Evolutionary conservation across 208 protist genomes (phyloP), one percentile per base, ranked within the genome.

Genomic region (Leishmania turanica): DNA sequence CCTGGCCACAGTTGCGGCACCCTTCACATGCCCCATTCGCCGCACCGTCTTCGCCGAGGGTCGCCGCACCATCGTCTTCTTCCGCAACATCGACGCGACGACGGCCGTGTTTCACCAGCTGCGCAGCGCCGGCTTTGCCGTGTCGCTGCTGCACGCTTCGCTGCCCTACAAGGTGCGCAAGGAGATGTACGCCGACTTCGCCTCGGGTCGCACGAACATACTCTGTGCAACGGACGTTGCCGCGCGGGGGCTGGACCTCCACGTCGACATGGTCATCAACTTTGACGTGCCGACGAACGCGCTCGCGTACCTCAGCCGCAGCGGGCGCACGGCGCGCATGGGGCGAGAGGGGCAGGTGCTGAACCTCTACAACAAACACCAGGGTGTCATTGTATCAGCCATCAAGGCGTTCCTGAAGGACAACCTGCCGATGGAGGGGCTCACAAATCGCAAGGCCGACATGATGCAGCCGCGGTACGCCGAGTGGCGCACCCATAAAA

Each of bases 221-320:
- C 89, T 99, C 21, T 96, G 98, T 73, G 92, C 95, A 15, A 98
- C 96, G 3, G 96, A 98, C 81, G 75, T 99, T 40, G 95, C 95
- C 62, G 91, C 94, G 24, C 88, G 95, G 45, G 96, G 95, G 17
- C 71, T 96, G 13, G 95, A 97, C 84, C 51, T 96, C 47, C 91
- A 97, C 84, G 92, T 96, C n/a, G 95, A 96, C 80, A 51, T 93
- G 31, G 89, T 98, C n/a, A 84, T 98, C 62, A 98, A 98, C 78
- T 96, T 95, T 62, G 87, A 93, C 51, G 92, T 98, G 82, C 95
- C 95, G 31, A 95, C 88, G 17, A 95, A 95, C 86, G 87, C 95
- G 54, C 72, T 95, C 40, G 75, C 85, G 4, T 98, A 98, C 84
- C 86, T 96, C 45, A 87, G 82, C 31, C 92, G 95, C 45, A 82